Conservation (phyloP, 495 filamentous ascomycete species). For the Xanthoparmelia taractica region DNA sequence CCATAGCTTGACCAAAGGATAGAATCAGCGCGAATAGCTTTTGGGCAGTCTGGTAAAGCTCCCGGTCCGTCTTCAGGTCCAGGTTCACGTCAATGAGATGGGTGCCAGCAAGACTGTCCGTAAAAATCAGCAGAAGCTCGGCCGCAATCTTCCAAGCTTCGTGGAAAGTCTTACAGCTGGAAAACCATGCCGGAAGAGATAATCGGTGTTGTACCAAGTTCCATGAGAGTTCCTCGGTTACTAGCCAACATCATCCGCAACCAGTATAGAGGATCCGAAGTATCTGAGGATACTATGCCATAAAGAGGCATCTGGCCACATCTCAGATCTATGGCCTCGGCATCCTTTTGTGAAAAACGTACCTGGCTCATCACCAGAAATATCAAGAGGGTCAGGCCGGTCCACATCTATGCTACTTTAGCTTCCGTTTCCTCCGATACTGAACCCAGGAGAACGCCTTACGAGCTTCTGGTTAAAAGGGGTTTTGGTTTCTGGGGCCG, state of each 20-base stretch:
- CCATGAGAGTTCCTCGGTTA: slow-evolving; percentile 98
- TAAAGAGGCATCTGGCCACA: slow-evolving; percentile 98
- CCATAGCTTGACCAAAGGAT: slow-evolving; percentile 92
- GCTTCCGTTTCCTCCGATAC: neutral
- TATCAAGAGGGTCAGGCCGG: slow-evolving; percentile 60
- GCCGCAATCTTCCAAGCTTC: neutral
- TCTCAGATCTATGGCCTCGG: neutral
- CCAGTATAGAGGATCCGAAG: slow-evolving; percentile 98
- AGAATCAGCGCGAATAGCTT: slow-evolving; percentile 99
- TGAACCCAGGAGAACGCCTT: neutral
- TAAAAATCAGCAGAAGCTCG: slow-evolving; percentile 24
- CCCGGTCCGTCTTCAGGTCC: slow-evolving; percentile 97
- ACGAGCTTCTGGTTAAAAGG: slow-evolving; percentile 94
- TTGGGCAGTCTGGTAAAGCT: slow-evolving; percentile 98
- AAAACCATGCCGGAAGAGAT: slow-evolving; percentile 99
- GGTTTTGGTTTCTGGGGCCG: slow-evolving; percentile 90
- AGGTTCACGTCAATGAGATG: slow-evolving; percentile 99
- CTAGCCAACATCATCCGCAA: slow-evolving; percentile 99
- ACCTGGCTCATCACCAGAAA: slow-evolving; percentile 82
- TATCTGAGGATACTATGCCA: slow-evolving; percentile 93
- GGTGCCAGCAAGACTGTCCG: slow-evolving; percentile 86
- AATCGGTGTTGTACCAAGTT: slow-evolving; percentile 97
- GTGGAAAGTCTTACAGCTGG: slow-evolving; percentile 49
- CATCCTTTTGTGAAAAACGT: neutral
- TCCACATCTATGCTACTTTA: slow-evolving; percentile 66